Evolutionary conservation across 202 grass and related monocot species (phyloP).

Genomic region (Digitaria exilis): DNA sequence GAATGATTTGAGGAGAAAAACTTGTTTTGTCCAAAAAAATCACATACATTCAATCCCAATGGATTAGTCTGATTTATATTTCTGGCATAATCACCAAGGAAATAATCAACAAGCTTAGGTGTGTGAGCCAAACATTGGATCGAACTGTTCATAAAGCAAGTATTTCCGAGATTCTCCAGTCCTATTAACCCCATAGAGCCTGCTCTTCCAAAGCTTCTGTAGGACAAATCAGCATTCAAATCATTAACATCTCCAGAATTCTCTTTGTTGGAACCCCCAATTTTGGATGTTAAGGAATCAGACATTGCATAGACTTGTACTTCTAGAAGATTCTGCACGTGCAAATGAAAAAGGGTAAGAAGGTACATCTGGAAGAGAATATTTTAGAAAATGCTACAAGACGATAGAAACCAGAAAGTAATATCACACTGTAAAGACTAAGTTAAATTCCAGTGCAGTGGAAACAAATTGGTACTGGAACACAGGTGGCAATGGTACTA

Average conservation of each 20-base stretch:
- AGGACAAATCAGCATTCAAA: slow-evolving; percentile 54
- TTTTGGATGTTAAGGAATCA: slow-evolving; percentile 57
- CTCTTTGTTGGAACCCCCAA: slow-evolving; percentile 54
- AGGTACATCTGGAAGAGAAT: slow-evolving; percentile 12
- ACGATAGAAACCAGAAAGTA: slow-evolving; percentile 15
- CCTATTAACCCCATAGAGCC: slow-evolving; percentile 75
- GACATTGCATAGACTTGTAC: slow-evolving; percentile 90
- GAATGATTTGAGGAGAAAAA: not conserved
- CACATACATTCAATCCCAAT: slow-evolving; percentile 90
- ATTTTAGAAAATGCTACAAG: slow-evolving; percentile 1
- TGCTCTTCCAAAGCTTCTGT: slow-evolving; percentile 55
- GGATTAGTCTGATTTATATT: slow-evolving; percentile 91
- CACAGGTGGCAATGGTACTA: slow-evolving; percentile 35
- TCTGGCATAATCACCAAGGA: slow-evolving; percentile 78
- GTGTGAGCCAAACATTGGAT: slow-evolving; percentile 97
- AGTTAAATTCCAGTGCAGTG: slow-evolving; percentile 25
- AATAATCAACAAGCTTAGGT: slow-evolving; percentile 85
- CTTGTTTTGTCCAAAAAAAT: not conserved
- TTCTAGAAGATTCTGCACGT: slow-evolving; percentile 82
- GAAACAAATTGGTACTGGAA: slow-evolving; percentile 1
- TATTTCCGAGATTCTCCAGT: slow-evolving; percentile 98
- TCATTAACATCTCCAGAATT: slow-evolving; percentile 46
- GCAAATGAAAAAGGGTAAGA: slow-evolving; percentile 40
- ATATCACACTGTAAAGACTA: slow-evolving; percentile 6
- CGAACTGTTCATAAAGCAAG: slow-evolving; percentile 99